phyloP scores from a whole-genome alignment of 2,329 filamentous ascomycete species.

The Fusarium nurragi region DNA sequence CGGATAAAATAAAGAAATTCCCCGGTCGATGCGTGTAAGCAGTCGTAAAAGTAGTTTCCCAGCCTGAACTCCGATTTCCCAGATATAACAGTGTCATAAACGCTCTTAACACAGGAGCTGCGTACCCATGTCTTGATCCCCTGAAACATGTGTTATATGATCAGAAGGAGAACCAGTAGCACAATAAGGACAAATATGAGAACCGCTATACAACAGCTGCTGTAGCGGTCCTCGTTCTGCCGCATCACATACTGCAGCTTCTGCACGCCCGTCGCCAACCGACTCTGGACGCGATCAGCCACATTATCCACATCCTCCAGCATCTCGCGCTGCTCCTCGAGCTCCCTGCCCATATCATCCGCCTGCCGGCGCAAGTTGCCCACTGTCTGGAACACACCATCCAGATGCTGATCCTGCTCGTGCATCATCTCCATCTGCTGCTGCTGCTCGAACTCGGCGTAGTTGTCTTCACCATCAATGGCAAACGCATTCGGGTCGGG shows the following conservation, averaged over 20 bases:
- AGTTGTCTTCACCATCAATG: slow-evolving; percentile 64
- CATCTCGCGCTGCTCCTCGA: slow-evolving; percentile 94
- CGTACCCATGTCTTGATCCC: neutral
- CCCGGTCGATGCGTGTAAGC: slow-evolving; percentile 9
- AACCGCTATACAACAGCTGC: slow-evolving; percentile 89
- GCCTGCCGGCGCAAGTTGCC: slow-evolving; percentile 91
- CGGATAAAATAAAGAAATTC: slow-evolving; percentile 22
- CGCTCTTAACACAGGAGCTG: slow-evolving; percentile 9
- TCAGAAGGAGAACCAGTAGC: slow-evolving; percentile 79
- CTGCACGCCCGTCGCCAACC: slow-evolving; percentile 85
- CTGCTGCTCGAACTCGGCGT: slow-evolving; percentile 87
- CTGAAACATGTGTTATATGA: slow-evolving; percentile 56
- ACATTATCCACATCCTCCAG: slow-evolving; percentile 85
- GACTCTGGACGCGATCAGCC: slow-evolving; percentile 86
- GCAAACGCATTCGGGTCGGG: slow-evolving; percentile 67
- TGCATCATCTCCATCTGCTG: slow-evolving; percentile 91
- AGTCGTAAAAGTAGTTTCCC: slow-evolving; percentile 24
- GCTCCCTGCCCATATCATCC: slow-evolving; percentile 92
- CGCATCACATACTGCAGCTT: slow-evolving; percentile 86
- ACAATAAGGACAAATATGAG: slow-evolving; percentile 90
- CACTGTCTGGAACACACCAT: slow-evolving; percentile 92
- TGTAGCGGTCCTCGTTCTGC: slow-evolving; percentile 87
- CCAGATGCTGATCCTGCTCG: slow-evolving; percentile 92
- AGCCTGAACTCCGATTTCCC: slow-evolving; percentile 37
- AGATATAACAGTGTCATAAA: slow-evolving; percentile 22